phyloP scores from a whole-genome alignment of 164 flowering plant genomes.

The Chimonanthus praecox region DNA sequence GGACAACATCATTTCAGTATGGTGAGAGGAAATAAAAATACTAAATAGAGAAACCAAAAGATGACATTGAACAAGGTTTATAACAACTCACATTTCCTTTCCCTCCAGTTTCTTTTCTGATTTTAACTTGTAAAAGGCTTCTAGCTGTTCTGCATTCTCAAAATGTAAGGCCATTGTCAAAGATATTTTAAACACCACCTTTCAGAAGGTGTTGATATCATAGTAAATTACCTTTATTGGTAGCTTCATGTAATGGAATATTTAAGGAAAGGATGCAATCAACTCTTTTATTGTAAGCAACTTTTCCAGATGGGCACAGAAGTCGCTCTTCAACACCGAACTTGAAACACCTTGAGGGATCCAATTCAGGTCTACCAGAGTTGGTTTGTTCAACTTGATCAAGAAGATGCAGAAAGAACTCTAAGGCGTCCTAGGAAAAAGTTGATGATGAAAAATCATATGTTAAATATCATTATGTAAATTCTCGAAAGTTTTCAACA shows the following conservation, averaged over 20 bases:
- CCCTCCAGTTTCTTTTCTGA: slow-evolving; percentile 54
- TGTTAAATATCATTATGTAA: neutral
- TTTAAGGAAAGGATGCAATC: slow-evolving; percentile 82
- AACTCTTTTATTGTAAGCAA: slow-evolving; percentile 79
- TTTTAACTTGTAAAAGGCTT: slow-evolving; percentile 63
- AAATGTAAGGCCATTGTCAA: slow-evolving; percentile 12
- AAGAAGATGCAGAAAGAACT: slow-evolving; percentile 88
- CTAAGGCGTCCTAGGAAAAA: slow-evolving; percentile 76
- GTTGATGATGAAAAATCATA: neutral
- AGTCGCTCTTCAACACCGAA: slow-evolving; percentile 94
- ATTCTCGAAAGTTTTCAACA: too few relatives aligned
- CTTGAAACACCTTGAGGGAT: slow-evolving; percentile 87
- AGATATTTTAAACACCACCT: neutral
- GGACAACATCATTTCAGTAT: slow-evolving; percentile 1
- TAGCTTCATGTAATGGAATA: slow-evolving; percentile 84
- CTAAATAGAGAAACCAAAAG: neutral
- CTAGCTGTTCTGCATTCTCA: slow-evolving; percentile 62
- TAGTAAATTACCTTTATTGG: slow-evolving; percentile 60
- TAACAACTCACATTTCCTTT: slow-evolving; percentile 66
- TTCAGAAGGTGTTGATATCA: neutral
- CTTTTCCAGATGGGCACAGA: slow-evolving; percentile 86
- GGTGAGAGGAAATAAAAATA: neutral
- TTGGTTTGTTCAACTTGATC: slow-evolving; percentile 89
- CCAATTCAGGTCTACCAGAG: slow-evolving; percentile 50
- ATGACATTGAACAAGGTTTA: neutral